Evolutionary conservation across 2,329 filamentous ascomycete species (phyloP).

Genomic region (Blastomyces parvus): DNA sequence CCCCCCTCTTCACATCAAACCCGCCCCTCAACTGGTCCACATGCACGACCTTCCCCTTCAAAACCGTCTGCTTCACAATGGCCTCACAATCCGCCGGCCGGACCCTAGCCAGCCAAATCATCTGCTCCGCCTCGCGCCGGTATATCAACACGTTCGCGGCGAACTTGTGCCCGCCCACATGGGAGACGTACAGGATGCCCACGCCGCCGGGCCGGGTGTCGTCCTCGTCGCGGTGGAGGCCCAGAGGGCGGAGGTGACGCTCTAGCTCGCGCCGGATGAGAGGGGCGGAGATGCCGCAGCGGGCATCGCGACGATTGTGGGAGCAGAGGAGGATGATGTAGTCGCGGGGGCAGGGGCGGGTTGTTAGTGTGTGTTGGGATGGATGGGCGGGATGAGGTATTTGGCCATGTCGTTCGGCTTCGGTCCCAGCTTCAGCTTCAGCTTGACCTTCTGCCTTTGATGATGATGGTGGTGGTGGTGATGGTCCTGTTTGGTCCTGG

Average conservation of each 20-base stretch:
- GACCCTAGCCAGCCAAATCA: constrained; percentile 84
- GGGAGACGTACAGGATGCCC: constrained; percentile 89
- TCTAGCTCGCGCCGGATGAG: constrained; percentile 82
- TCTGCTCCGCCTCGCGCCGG: constrained; percentile 58
- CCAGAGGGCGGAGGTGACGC: constrained; percentile 73
- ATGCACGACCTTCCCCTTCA: constrained; percentile 92
- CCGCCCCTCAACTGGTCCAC: constrained; percentile 81
- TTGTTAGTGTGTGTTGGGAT: constrained; percentile 35
- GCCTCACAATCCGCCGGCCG: constrained; percentile 86
- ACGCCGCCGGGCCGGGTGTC: constrained; percentile 86
- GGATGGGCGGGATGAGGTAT: constrained; percentile 24
- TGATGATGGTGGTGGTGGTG: constrained; percentile 34
- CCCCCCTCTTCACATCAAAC: constrained; percentile 68
- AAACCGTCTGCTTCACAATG: constrained; percentile 73
- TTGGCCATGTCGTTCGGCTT: background rate
- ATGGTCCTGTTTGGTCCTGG: constrained; percentile 22
- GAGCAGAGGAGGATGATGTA: constrained; percentile 89
- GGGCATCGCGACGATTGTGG: constrained; percentile 80
- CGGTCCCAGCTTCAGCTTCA: background rate
- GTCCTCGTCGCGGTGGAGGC: constrained; percentile 74
- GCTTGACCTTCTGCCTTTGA: too few species aligned
- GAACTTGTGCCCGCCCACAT: constrained; percentile 95
- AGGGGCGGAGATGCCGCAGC: constrained; percentile 89
- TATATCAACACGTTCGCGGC: constrained; percentile 92
- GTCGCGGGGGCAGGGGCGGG: constrained; percentile 65